These are phyloP conservation scores for Myxozyma vanderwaltii DNA, from an alignment of 805 yeast species.

Conservation along the genomic window DNA sequence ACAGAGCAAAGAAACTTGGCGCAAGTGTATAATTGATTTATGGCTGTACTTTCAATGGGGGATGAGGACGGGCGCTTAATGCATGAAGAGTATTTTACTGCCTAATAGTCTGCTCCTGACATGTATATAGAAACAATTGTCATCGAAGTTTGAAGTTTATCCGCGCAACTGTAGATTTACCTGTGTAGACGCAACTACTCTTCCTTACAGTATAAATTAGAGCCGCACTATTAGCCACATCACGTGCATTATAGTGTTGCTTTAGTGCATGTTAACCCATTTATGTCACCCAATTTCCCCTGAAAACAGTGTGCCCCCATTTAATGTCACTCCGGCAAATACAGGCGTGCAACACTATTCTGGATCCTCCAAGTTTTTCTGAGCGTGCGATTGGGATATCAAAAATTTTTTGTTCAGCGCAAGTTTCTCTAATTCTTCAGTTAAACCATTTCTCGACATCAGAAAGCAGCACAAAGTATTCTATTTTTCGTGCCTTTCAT, in stretches of 20 bases:
- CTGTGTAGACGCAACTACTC: too few species aligned
- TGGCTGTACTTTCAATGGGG: too few species aligned
- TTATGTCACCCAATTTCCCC: neutral
- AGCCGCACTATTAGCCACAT: too few species aligned
- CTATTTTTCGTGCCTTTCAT: neutral
- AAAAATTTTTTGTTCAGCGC: slow-evolving; percentile 10
- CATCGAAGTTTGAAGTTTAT: too few species aligned
- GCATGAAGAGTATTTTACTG: too few species aligned
- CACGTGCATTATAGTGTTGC: too few species aligned
- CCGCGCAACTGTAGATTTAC: too few species aligned
- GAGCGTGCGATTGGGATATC: slow-evolving; percentile 4
- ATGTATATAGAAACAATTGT: too few species aligned
- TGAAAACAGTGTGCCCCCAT: neutral
- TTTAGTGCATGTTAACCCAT: neutral
- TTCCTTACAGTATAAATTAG: too few species aligned
- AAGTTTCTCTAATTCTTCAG: neutral
- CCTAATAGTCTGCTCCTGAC: too few species aligned
- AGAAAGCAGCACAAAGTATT: neutral
- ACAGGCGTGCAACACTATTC: neutral
- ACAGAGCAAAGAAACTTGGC: slow-evolving; percentile 61
- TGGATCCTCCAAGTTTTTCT: neutral
- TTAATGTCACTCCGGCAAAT: neutral
- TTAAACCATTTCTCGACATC: neutral
- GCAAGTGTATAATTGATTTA: neutral
- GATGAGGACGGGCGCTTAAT: too few species aligned